Conservation (phyloP, 768 basidiomycete genomes). For the Astraeus odoratus region DNA sequence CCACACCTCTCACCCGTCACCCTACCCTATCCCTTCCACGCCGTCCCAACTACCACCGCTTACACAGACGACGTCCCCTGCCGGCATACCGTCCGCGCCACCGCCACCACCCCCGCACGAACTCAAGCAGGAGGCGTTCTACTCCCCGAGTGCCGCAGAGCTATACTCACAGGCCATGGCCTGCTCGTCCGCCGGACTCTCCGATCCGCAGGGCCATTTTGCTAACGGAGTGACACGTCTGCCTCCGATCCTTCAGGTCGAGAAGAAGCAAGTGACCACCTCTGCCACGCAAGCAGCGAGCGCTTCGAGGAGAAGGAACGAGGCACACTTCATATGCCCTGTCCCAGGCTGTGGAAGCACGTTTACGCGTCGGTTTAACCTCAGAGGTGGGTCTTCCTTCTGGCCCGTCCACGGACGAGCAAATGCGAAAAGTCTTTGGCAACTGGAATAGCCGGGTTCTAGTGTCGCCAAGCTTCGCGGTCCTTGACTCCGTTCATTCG, state of each 20-base stretch:
- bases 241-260: conserved; percentile 83
- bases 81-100: conserved; percentile 9
- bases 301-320: conserved; percentile 81
- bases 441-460: no score
- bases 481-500: no score
- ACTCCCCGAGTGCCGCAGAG: conserved; percentile 47
- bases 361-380: conserved; percentile 90
- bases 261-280: conserved; percentile 93
- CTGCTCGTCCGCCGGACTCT: conserved; percentile 19
- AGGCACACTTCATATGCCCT: conserved; percentile 89
- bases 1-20: conserved; percentile 35
- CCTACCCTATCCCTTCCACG: conserved; percentile 32
- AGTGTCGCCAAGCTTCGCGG: no score
- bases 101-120: conserved; percentile 16
- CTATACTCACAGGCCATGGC: conserved; percentile 44
- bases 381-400: conserved; percentile 51
- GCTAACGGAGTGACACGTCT: conserved; percentile 41
- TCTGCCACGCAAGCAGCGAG: conserved; percentile 90
- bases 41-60: conserved; percentile 25
- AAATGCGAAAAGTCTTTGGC: no score
- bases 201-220: conserved; percentile 25
- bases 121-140: conserved; percentile 40
- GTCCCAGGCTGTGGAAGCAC: conserved; percentile 95
- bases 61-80: background rate
- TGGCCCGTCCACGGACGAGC: no score